Conservation (phyloP, 2,329 filamentous ascomycete species). For the Fusarium phyllophilum region DNA sequence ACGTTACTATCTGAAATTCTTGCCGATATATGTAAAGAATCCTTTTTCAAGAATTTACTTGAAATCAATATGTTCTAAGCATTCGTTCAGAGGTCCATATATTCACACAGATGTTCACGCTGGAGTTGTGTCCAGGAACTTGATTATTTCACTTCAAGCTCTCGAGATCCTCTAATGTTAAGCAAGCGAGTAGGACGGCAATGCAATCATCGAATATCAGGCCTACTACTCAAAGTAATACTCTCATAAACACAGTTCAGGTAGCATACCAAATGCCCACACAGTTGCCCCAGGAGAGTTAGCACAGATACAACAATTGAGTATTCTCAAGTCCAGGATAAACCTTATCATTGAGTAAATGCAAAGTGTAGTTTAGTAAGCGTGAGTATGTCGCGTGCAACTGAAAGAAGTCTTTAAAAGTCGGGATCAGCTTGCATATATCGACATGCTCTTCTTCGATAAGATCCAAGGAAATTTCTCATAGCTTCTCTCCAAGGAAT, state of each 20-base stretch:
- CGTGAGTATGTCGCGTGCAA: accelerated
- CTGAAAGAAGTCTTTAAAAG: neutral
- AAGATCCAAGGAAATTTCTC: neutral
- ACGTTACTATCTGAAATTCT: neutral
- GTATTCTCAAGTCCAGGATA: neutral
- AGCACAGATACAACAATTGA: neutral
- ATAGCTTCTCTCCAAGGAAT: no score
- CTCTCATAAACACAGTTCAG: neutral
- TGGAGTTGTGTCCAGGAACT: neutral
- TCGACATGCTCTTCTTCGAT: neutral
- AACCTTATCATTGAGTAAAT: neutral
- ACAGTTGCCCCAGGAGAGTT: accelerated
- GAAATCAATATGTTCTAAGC: accelerated
- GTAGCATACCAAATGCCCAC: neutral
- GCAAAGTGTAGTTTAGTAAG: accelerated
- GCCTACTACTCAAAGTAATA: neutral
- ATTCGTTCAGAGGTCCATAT: neutral
- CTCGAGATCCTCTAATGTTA: neutral
- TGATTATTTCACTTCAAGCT: neutral
- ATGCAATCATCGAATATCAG: accelerated
- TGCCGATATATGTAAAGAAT: neutral
- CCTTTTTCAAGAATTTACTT: neutral
- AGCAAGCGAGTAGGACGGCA: neutral
- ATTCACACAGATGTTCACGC: accelerated
- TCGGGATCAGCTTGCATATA: neutral